Evolutionary conservation across 345 rosid species (phyloP), one percentile per base, ranked within the genome.

Genomic region (Microthlaspi erraticum): DNA sequence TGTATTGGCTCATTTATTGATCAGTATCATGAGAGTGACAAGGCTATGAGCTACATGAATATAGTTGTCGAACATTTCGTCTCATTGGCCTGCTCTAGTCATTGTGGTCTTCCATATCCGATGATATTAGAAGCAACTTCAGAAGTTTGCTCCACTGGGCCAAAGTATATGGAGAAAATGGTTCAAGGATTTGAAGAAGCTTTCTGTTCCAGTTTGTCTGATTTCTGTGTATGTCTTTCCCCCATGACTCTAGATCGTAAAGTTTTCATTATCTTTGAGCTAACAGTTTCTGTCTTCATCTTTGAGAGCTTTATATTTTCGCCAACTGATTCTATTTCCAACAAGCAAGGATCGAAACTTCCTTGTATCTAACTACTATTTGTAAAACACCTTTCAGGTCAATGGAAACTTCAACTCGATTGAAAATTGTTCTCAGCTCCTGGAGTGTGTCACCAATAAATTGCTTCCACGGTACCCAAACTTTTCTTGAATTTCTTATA

Each of bases 391-490:
- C 82, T 64, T 36, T 31, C 77, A 89, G 98, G 84, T 80, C 66
- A 81, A 78, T 71, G 91, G 87, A 73, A 82, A 83, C 75, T 55
- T 70, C 23, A 75, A 78, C 76, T 83, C 84, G 43, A 78, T 77
- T 18, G 81, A 81, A 70, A 71, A 76, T 12, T 55, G 79, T 16
- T 74, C 81, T 77, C 85, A 79, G 76, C 91, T 93, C 70, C 78
- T 89, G 86, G 85, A 85, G 52, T 91, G 97, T 81, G 80, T 81
- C 80, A 83, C 91, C 63, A 54, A 67, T 65, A 84, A 82, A 72
- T 68, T 91, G 70, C 84, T 93, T 68, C 90, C 96, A 76, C 77
- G 97, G 98, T 93, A 93, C 55, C 46, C 68, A 64, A 13, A 39
- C 17, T 62, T 71, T 45, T 72, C 79, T 72, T 48, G n/a, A 60